These are phyloP conservation scores for Cladosporium sp. DNA, from an alignment of 2,329 filamentous ascomycete species.

Conservation along the genomic window DNA sequence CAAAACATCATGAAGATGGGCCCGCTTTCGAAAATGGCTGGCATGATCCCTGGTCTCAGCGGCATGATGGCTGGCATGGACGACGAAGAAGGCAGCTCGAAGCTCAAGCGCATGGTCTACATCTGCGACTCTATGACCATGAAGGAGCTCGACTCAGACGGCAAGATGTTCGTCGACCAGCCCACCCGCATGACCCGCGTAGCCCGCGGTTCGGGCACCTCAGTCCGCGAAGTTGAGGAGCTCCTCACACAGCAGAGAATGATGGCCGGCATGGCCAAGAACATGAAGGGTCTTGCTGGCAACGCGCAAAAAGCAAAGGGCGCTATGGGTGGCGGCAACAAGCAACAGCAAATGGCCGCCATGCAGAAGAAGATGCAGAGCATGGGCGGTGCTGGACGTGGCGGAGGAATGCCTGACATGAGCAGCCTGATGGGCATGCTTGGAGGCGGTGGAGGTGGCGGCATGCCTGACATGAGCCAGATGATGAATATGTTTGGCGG, in stretches of 20 bases:
- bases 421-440: slow-evolving; percentile 90
- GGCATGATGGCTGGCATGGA: slow-evolving; percentile 95
- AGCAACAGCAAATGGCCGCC: slow-evolving; percentile 88
- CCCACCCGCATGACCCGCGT: slow-evolving; percentile 91
- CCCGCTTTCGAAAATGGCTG: slow-evolving; percentile 92
- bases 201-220: slow-evolving; percentile 85
- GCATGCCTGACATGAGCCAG: slow-evolving; percentile 70
- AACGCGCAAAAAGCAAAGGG: slow-evolving; percentile 94
- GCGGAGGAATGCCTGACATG: slow-evolving; percentile 73
- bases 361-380: slow-evolving; percentile 95
- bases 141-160: slow-evolving; percentile 92
- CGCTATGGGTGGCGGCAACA: slow-evolving; percentile 86
- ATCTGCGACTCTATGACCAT: slow-evolving; percentile 98
- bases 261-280: slow-evolving; percentile 99
- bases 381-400: slow-evolving; percentile 73
- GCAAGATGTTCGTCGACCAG: slow-evolving; percentile 90
- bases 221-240: slow-evolving; percentile 90
- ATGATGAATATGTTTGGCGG: slow-evolving; percentile 79
- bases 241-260: slow-evolving; percentile 96
- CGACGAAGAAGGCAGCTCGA: slow-evolving; percentile 90
- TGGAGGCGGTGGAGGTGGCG: slow-evolving; percentile 61
- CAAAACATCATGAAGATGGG: slow-evolving; percentile 99
- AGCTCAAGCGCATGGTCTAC: slow-evolving; percentile 97
- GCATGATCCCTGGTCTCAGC: slow-evolving; percentile 95
- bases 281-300: slow-evolving; percentile 96